Conservation (phyloP, 139 green algal species). For the Coccomyxa sp. region DNA sequence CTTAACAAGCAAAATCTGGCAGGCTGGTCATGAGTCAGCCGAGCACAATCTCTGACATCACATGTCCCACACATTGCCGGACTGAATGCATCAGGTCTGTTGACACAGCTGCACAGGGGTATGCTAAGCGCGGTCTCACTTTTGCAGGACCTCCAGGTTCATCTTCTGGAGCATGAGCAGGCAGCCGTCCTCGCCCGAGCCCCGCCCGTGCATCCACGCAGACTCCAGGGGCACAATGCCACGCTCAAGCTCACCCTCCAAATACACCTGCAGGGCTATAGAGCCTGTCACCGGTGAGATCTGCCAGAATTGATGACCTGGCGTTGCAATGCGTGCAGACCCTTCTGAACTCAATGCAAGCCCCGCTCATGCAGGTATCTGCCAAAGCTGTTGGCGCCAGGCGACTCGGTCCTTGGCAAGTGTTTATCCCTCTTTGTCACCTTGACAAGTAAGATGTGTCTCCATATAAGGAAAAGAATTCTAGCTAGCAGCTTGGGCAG, state of each 20-base stretch:
- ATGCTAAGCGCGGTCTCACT: conserved; percentile 19
- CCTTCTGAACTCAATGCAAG: too few species aligned
- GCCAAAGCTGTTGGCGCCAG: too few species aligned
- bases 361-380: too few species aligned
- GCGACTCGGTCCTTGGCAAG: too few species aligned
- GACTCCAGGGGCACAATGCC: conserved; percentile 59
- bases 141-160: conserved; percentile 74
- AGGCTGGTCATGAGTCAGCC: neutral
- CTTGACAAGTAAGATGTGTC: too few species aligned
- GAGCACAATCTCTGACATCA: neutral
- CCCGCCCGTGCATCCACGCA: conserved; percentile 51
- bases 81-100: neutral
- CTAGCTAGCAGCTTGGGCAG: too few species aligned
- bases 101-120: neutral
- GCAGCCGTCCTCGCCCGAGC: conserved; percentile 47
- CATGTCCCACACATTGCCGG: neutral
- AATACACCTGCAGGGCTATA: conserved; percentile 31
- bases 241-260: conserved; percentile 61
- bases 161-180: conserved; percentile 67
- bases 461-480: too few species aligned
- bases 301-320: too few species aligned
- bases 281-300: neutral
- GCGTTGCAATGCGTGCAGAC: too few species aligned
- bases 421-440: too few species aligned
- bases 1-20: too few species aligned